Conservation (phyloP, 1,284 basidiomycete species). For the Cryptococcus floricola region DNA sequence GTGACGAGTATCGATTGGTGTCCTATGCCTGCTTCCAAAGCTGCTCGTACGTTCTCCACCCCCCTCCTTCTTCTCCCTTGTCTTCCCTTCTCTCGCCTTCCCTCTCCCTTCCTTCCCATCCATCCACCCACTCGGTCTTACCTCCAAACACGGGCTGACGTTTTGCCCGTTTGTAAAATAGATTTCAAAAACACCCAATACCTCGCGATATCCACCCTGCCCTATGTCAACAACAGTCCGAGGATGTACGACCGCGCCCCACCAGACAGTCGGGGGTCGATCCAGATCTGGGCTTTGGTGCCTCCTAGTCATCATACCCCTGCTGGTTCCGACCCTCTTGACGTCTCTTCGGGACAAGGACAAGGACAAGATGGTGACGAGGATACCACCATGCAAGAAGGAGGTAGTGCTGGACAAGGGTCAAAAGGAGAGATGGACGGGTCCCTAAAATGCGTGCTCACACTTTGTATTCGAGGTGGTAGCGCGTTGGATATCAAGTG, state of each 20-base stretch:
- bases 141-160: not conserved
- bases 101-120: too few relatives aligned
- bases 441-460: slow-evolving; percentile 35
- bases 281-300: slow-evolving; percentile 49
- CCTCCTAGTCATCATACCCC: not conserved
- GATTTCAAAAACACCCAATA: slow-evolving; percentile 64
- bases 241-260: slow-evolving; percentile 25
- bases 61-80: not conserved
- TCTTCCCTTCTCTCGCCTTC: too few relatives aligned
- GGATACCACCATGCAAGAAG: slow-evolving; percentile 8
- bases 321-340: not conserved
- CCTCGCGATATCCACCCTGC: slow-evolving; percentile 74
- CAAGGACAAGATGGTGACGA: not conserved
- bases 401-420: too few relatives aligned
- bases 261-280: slow-evolving; percentile 19
- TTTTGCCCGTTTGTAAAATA: slow-evolving; percentile 25
- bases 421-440: not conserved
- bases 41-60: slow-evolving; percentile 50
- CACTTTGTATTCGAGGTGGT: slow-evolving; percentile 68
- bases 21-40: slow-evolving; percentile 64
- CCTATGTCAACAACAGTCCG: slow-evolving; percentile 27
- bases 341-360: not conserved
- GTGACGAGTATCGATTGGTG: slow-evolving; percentile 89
- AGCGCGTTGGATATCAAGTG: slow-evolving; percentile 74
- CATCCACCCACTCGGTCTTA: too few relatives aligned